Evolutionary conservation across 106 monocot genomes (phyloP), one percentile per base, ranked within the genome.

Genomic region (Iris macrosiphon): DNA sequence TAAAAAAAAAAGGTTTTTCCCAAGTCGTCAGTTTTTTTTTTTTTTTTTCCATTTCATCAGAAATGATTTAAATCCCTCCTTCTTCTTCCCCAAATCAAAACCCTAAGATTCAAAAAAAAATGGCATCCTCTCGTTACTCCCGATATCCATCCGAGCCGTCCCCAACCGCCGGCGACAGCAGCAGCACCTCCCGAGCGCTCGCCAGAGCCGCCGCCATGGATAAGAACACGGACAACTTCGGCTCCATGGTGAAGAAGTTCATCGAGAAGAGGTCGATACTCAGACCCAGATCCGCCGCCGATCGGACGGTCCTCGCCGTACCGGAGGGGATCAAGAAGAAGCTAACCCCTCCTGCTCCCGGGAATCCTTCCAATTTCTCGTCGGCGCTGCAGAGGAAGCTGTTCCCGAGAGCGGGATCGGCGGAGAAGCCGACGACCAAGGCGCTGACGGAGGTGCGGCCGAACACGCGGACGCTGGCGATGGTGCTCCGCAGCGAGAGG

Each of bases 401-500:
- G 57, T 87, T 87, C 64, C 79, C 79, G 65, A 86, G 63, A 57
- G 66, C 67, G 0, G 65, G 63, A 4, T 60, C 79, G 16, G 52
- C 47, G 0, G 68, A 65, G 35, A 55, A 63, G 32, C 27, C 40
- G 8, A 42, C 53, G 27, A 37, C 14, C 51, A 92, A 77, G 64
- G 92, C 87, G 11, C 48, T 87, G 67, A 71, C 76, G 12, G 92
- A 92, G 71, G 76, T 68, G 19, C 86, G 72, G 47, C 41, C 51
- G 14, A 92, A 87, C 63, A 79, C 92, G 6, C 61, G 92, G 35
- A 92, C 92, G 11, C 82, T 92, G 5, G 86, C 87, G 23, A 82
- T 83, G 92, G 87, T 92, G 60, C 82, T 92, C 18, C 75, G 92
- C 52, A 92, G 86, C 63, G 92, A 92, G 74, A 76, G 86, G 70